These are phyloP conservation scores for Venturiaceae sp. DNA, from an alignment of 2,329 filamentous ascomycete species.

Conservation along the genomic window DNA sequence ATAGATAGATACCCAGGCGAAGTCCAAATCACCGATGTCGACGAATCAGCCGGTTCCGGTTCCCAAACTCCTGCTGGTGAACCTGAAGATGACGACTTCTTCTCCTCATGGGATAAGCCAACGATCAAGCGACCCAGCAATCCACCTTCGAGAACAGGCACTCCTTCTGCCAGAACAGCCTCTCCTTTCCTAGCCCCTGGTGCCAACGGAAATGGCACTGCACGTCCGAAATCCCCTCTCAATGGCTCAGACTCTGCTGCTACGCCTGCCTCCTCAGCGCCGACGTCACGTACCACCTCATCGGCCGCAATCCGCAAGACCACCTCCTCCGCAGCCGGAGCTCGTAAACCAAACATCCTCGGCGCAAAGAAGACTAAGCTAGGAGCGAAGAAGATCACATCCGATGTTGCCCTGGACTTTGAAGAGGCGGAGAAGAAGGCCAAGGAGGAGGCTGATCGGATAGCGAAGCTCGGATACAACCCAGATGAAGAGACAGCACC, in stretches of 20 bases:
- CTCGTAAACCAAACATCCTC: conserved; percentile 76
- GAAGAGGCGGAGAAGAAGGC: conserved; percentile 96
- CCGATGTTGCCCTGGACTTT: conserved; percentile 69
- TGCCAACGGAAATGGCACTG: conserved; percentile 47
- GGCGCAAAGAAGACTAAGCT: conserved; percentile 59
- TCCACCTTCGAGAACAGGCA: conserved; percentile 79
- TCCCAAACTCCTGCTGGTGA: conserved; percentile 72
- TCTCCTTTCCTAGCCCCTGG: conserved; percentile 82
- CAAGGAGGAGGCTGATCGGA: conserved; percentile 92
- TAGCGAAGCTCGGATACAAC: conserved; percentile 91
- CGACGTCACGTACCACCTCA: conserved; percentile 46
- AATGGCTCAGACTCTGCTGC: conserved; percentile 38
- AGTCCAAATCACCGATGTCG: conserved; percentile 71
- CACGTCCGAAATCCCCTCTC: conserved; percentile 79
- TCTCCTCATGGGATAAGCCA: conserved; percentile 98
- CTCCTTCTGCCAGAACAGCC: conserved; percentile 70
- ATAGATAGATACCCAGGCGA: conserved; percentile 64
- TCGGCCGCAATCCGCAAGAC: conserved; percentile 77
- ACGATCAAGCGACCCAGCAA: conserved; percentile 94
- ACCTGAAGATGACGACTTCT: conserved; percentile 76
- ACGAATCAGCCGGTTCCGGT: conserved; percentile 45
- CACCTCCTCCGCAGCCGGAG: conserved; percentile 42
- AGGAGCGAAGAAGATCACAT: conserved; percentile 61
- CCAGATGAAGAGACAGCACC: conserved; percentile 68
- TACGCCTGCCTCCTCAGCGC: conserved; percentile 30